Base-by-base conservation (phyloP, 768 basidiomycete genomes). In the Hortiboletus flavorubellus region DNA sequence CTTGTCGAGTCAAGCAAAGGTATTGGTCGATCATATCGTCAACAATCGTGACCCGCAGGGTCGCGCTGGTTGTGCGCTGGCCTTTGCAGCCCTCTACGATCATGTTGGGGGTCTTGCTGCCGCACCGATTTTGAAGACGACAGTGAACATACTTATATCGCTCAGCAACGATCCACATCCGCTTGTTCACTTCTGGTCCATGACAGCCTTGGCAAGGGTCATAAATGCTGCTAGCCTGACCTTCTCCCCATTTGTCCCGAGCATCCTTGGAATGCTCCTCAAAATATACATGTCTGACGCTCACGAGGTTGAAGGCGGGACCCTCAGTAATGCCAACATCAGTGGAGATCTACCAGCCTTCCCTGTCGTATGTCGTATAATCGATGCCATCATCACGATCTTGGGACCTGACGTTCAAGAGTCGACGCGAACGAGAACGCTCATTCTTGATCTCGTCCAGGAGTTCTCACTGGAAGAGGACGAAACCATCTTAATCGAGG, bases 321-420 rank as follows among this genome's bases (percentile, higher is more conserved):
- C 87, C 0, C 74, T 93, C 16, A 75, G 80, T 10, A 91, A 89
- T 60, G 86, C 86, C 46, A 98, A 98, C 65, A 74, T 91, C 40
- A 85, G 92, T 48, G 94, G 93, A 9, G 94, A 97, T 65, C 80
- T 92, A 30, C 95, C 94, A 0, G 87, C 92, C 1, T 96, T 96
- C 64, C 93, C 94, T 16, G 86, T 91, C 21, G 84, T 91, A 34
- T 98, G 95, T 64, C 86, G 89, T 59, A 89, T 97, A 40, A 87
- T 96, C 46, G 94, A 97, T 68, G 93, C 94, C 2, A 81, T 96
- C 45, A 93, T 98, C 60, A 93, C 88, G 15, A 88, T 97, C 14
- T 81, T 98, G 43, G 97, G 97, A 1, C 97, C 97, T 1, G 97
- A 98, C 64, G 86, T 98, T 49, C 89, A 94, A 64, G 97, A 98